These are phyloP conservation scores for Cunninghamia lanceolata DNA, from an alignment of 75 land plant genomes.

Conservation along the genomic window DNA sequence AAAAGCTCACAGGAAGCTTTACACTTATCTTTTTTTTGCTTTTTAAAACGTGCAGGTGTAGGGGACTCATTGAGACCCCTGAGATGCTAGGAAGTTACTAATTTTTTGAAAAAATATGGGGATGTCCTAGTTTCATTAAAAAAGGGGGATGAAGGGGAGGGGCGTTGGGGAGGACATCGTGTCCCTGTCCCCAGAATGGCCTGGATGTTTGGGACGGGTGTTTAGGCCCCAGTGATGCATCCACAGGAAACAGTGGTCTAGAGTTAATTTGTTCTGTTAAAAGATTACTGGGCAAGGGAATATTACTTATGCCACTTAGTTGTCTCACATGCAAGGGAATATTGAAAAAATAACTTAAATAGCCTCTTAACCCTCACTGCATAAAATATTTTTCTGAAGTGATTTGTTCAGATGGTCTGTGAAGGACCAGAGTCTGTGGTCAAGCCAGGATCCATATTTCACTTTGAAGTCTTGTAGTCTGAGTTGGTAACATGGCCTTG, in stretches of 20 bases:
- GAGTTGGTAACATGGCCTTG: neutral
- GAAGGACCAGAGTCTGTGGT: neutral
- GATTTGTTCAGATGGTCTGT: neutral
- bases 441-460: neutral
- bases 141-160: no score
- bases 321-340: neutral
- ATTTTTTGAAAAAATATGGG: no score
- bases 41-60: no score
- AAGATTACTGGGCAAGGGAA: neutral
- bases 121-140: no score
- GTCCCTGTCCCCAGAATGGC: no score
- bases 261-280: neutral
- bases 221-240: no score
- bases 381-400: neutral
- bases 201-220: no score
- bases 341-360: neutral
- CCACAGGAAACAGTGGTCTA: neutral
- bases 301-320: neutral
- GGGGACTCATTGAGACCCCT: no score
- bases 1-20: no score
- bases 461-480: neutral
- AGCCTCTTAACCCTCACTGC: neutral
- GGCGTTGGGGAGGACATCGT: no score
- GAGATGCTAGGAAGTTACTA: no score
- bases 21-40: no score